Base-by-base conservation (phyloP, 306 rosid genomes). In the Sophora flavescens region DNA sequence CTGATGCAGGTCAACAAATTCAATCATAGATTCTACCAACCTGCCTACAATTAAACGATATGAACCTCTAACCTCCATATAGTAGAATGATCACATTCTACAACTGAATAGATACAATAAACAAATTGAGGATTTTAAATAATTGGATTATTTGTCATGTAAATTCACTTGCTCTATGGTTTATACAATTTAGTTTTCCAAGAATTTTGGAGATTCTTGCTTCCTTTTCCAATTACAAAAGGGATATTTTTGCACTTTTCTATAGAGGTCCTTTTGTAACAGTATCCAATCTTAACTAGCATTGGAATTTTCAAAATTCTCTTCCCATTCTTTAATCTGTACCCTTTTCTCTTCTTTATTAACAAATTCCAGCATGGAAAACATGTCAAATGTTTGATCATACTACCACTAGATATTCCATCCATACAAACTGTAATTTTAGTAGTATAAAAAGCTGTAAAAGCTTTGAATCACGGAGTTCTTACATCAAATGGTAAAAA, bases 331-430 rank as follows among this genome's bases (percentile, higher is more conserved):
- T 61, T 60, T 38, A 71, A 22, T 30, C 14, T 22, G 16, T 57
- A 70, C 22, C 48, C 8, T 54, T 56, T 59, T 64, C 10, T 45
- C 56, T 71, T 72, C 38, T 57, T 47, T 57, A 52, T 52, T 30
- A 12, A 32, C 13, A 45, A 17, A 51, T 35, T 60, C 51, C 30
- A 73, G 64, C 35, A 12, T 17, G 76, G 51, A 53, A 57, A 42
- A 50, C 36, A 32, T 0, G 13, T 8, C 63, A 60, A 35, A 60
- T 78, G 76, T 69, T 33, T 2, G 69, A 50, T 76, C 64, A 70
- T 6, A 47, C 22, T 15, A 72, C 12, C 50, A 52, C 63, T 38
- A 39, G 81, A 66, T 28, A 38, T 72, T 72, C n/a, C 76, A 51
- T 32, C 66, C 50, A 58, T 52, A 67, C 70, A 6, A 66, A 53